A percentile compares a stretch with the other conserved stretches of the same genome.
phyloP scores from a whole-genome alignment of 192 early-diverging fungal species.

The Coemansia sp. region DNA sequence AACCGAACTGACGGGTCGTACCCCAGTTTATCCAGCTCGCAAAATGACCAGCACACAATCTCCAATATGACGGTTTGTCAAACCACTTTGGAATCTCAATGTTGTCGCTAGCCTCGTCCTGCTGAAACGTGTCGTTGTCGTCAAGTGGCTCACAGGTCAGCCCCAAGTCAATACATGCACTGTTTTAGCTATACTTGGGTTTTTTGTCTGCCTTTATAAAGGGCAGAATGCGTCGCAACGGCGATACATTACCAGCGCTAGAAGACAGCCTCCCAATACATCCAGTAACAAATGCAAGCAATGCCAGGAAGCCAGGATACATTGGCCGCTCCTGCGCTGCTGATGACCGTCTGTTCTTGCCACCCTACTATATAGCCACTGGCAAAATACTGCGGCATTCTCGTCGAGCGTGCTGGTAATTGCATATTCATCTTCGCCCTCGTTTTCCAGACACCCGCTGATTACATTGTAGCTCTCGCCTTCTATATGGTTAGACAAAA shows the following conservation, averaged over 20 bases:
- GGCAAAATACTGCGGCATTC: no score
- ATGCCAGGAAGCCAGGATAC: background rate
- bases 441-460: no score
- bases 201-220: background rate
- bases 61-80: no score
- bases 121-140: background rate
- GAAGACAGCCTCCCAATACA: background rate
- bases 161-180: background rate
- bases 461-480: no score
- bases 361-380: no score
- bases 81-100: no score
- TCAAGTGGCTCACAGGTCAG: background rate
- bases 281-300: background rate
- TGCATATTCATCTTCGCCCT: no score
- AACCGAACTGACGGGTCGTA: slow-evolving; percentile 12
- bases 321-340: no score
- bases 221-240: background rate
- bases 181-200: background rate
- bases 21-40: slow-evolving; percentile 5
- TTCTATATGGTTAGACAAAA: no score
- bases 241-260: background rate
- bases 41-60: slow-evolving; percentile 15
- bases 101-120: slow-evolving; percentile 3
- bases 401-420: no score
- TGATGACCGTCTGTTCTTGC: no score